Conservation (phyloP, 192 early-diverging fungal genomes). For the Phycomyces blakesleeanus region DNA sequence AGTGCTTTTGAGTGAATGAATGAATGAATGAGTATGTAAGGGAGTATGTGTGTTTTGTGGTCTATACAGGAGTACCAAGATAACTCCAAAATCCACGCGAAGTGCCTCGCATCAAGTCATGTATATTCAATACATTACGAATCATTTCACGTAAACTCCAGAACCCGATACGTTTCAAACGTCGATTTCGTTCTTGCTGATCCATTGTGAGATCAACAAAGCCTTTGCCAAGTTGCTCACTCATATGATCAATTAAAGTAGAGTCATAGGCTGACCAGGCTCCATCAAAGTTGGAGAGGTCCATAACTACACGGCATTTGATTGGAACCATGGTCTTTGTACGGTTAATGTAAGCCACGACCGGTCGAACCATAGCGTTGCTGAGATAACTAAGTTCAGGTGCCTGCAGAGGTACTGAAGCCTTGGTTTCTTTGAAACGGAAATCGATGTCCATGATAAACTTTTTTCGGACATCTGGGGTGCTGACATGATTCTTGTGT, state of each 20-base stretch:
- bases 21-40: background rate
- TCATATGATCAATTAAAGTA: conserved; percentile 66
- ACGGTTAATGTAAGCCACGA: conserved; percentile 93
- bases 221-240: conserved; percentile 79
- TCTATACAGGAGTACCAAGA: conserved; percentile 12
- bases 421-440: conserved; percentile 86
- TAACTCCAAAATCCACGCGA: conserved; percentile 61
- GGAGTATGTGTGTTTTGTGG: background rate
- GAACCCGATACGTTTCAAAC: conserved; percentile 82
- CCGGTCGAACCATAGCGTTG: conserved; percentile 83
- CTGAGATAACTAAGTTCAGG: conserved; percentile 73
- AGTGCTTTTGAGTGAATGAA: background rate
- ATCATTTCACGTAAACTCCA: conserved; percentile 83
- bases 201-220: conserved; percentile 75
- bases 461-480: conserved; percentile 15
- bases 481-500: conserved; percentile 26
- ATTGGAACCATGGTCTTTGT: conserved; percentile 84
- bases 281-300: conserved; percentile 82
- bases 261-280: conserved; percentile 90
- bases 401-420: conserved; percentile 74
- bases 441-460: conserved; percentile 77
- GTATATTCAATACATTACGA: conserved; percentile 61
- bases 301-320: conserved; percentile 73
- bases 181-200: conserved; percentile 75
- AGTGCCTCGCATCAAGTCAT: conserved; percentile 71